These are phyloP conservation scores for Ophiostoma tasmaniense DNA, from an alignment of 2,329 filamentous ascomycete species.

Conservation along the genomic window DNA sequence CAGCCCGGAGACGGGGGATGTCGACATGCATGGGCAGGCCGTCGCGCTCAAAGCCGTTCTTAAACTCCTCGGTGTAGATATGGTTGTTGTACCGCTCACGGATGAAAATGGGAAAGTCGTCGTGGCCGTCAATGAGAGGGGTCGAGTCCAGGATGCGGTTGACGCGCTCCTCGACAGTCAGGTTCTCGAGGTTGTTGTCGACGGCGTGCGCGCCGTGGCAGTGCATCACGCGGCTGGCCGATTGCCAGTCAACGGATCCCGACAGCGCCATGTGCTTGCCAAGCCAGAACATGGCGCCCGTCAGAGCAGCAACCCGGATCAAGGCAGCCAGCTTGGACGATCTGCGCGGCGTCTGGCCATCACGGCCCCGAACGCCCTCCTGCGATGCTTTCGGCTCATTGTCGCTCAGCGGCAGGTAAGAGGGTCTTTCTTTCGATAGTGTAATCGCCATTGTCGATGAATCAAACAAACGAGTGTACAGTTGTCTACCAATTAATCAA, in stretches of 20 bases:
- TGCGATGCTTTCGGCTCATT: background rate
- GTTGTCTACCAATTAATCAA: background rate
- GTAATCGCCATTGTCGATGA: background rate
- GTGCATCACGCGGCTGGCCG: background rate
- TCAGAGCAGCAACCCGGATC: background rate
- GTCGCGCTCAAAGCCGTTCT: conserved; percentile 63
- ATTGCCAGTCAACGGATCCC: background rate
- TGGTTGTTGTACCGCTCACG: conserved; percentile 62
- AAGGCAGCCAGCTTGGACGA: background rate
- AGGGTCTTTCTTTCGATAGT: background rate
- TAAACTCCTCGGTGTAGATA: conserved; percentile 68
- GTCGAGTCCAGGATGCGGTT: conserved; percentile 21
- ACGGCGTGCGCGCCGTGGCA: background rate
- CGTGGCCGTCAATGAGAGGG: conserved; percentile 60
- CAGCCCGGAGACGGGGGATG: conserved; percentile 61
- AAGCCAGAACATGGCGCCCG: conserved; percentile 6
- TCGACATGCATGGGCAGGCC: conserved; percentile 66
- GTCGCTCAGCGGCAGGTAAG: background rate
- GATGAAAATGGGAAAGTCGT: conserved; percentile 73
- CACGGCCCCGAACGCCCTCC: conserved; percentile 9
- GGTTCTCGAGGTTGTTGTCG: background rate
- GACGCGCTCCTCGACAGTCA: conserved; percentile 22
- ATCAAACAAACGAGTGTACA: background rate
- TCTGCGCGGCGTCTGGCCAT: background rate
- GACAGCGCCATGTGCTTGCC: conserved; percentile 8